These are phyloP conservation scores for Trametes gibbosa DNA, from an alignment of 768 basidiomycete species.

Conservation along the genomic window DNA sequence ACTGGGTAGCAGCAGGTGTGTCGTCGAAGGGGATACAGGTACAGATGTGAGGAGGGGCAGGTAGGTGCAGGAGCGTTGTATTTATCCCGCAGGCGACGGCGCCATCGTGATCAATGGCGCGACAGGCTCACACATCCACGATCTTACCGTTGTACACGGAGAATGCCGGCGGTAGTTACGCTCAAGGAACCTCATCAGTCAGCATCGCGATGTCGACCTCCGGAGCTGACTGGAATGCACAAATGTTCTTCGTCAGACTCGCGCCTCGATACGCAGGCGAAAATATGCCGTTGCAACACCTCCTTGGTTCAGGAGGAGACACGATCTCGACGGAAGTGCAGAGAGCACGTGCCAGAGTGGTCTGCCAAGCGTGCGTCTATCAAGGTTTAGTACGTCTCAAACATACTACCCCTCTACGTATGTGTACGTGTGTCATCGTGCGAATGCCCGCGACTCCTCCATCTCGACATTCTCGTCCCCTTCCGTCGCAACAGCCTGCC, in stretches of 20 bases:
- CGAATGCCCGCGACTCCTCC: conserved; percentile 34
- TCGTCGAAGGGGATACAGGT: not conserved
- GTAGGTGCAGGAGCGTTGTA: not conserved
- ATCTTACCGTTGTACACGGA: conserved; percentile 1
- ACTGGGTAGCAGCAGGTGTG: not conserved
- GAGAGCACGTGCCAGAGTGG: too few species aligned
- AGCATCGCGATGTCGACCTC: not conserved
- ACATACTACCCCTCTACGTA: not conserved
- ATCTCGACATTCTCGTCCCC: conserved; percentile 71
- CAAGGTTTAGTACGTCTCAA: not conserved
- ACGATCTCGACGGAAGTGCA: too few species aligned
- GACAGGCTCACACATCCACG: conserved; percentile 12
- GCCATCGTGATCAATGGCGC: conserved; percentile 18
- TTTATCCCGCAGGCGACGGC: conserved; percentile 9
- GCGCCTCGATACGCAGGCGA: not conserved
- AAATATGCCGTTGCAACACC: not conserved
- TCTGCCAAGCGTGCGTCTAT: too few species aligned
- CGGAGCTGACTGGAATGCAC: too few species aligned
- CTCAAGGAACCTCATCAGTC: conserved; percentile 6
- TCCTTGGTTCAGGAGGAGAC: too few species aligned
- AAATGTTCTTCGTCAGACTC: too few species aligned
- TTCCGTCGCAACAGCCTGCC: conserved; percentile 75
- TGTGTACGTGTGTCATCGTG: conserved; percentile 2
- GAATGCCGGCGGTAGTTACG: conserved; percentile 14
- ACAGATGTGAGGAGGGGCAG: not conserved